These are phyloP conservation scores for Polyplosphaeria fusca DNA, from an alignment of 495 filamentous ascomycete genomes.

Conservation along the genomic window DNA sequence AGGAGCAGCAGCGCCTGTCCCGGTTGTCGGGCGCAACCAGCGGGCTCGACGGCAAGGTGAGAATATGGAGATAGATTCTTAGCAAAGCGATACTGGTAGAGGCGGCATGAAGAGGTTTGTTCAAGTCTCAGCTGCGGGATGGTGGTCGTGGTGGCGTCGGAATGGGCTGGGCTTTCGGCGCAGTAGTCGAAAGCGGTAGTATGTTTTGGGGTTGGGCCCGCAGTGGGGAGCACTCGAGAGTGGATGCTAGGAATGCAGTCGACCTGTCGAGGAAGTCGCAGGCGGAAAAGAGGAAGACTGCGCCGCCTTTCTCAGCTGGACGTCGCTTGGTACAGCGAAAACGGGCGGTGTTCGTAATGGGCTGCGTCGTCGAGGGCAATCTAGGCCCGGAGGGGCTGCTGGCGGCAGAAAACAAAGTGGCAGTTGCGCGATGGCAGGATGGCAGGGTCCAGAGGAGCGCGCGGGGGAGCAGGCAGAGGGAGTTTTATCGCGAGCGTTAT, in stretches of 20 bases:
- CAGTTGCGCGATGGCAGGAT: background rate
- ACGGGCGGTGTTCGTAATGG: background rate
- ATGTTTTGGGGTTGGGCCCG: too few relatives aligned
- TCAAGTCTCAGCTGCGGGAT: background rate
- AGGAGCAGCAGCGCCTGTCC: slow-evolving; percentile 1
- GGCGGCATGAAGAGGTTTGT: slow-evolving; percentile 9
- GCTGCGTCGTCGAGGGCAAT: background rate
- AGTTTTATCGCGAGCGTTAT: too few relatives aligned
- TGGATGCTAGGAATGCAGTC: background rate
- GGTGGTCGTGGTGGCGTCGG: slow-evolving; percentile 10
- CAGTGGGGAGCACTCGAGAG: background rate
- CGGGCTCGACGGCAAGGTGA: background rate
- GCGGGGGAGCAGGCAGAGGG: too few relatives aligned
- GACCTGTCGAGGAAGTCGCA: background rate
- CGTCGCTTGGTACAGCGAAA: too few relatives aligned
- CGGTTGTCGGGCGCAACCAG: slow-evolving; percentile 2
- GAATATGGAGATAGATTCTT: background rate
- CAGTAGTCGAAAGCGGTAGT: slow-evolving; percentile 13
- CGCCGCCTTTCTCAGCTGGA: background rate
- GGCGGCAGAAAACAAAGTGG: background rate
- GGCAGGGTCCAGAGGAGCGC: too few relatives aligned
- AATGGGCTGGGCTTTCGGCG: slow-evolving; percentile 2
- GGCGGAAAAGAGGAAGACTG: background rate
- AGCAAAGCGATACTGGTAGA: background rate
- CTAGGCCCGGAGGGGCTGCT: background rate